phyloP scores from a whole-genome alignment of 352 stramenopile genomes.

The Phytophthora hibernalis region DNA sequence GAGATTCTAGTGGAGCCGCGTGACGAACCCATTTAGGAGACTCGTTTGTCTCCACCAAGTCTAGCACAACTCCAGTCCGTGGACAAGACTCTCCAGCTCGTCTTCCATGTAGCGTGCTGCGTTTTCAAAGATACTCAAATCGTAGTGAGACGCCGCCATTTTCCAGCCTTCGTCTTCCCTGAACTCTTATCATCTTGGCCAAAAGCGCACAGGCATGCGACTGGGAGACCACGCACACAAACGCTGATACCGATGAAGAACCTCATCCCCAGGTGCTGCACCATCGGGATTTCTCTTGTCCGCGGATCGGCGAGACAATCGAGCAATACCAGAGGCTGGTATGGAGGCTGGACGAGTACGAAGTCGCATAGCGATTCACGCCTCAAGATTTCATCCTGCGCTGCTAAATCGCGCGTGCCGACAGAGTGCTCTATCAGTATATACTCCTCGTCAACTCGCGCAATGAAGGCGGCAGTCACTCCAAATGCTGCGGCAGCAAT shows the following conservation, averaged over 20 bases:
- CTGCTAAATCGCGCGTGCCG: slow-evolving; percentile 31
- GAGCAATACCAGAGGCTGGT: slow-evolving; percentile 52
- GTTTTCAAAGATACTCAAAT: slow-evolving; percentile 49
- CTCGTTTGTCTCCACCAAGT: not conserved
- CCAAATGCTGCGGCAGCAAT: slow-evolving; percentile 52
- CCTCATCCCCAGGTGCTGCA: slow-evolving; percentile 57
- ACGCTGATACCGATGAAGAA: slow-evolving; percentile 65
- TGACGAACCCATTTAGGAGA: slow-evolving; percentile 80
- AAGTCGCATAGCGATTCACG: slow-evolving; percentile 65
- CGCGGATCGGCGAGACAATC: slow-evolving; percentile 57
- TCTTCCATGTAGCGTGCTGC: slow-evolving; percentile 51
- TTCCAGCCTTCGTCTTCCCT: slow-evolving; percentile 25
- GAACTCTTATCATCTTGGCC: slow-evolving; percentile 41
- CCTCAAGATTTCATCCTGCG: slow-evolving; percentile 48
- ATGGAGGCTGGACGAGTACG: slow-evolving; percentile 52
- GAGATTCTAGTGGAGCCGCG: slow-evolving; percentile 91
- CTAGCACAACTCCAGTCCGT: slow-evolving; percentile 48
- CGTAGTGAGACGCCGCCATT: slow-evolving; percentile 42
- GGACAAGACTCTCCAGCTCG: slow-evolving; percentile 54
- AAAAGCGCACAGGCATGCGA: slow-evolving; percentile 68
- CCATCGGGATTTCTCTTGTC: slow-evolving; percentile 62
- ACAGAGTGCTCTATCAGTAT: slow-evolving; percentile 61
- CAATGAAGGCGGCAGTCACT: slow-evolving; percentile 59
- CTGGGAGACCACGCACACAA: slow-evolving; percentile 55
- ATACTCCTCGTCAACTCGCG: slow-evolving; percentile 55